A percentile compares a stretch with the other conserved stretches of the same genome.
Conservation (phyloP, 495 filamentous ascomycete genomes). For the Elaphomyces granulatus region DNA sequence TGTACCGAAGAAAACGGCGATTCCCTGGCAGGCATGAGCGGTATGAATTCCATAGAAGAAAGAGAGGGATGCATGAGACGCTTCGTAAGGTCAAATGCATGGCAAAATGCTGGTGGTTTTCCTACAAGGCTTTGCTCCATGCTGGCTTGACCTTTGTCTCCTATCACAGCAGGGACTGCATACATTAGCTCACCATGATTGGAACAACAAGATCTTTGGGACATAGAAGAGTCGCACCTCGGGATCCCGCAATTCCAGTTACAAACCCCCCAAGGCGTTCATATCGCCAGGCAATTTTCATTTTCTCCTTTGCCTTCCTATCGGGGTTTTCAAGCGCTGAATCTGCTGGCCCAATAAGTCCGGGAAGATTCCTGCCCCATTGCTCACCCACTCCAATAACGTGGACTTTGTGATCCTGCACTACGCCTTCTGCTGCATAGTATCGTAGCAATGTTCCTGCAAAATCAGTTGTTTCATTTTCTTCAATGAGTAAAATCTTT, state of each 20-base stretch:
- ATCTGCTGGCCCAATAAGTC: constrained; percentile 40
- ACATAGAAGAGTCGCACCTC: constrained; percentile 38
- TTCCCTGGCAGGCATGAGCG: constrained; percentile 31
- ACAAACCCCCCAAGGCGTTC: constrained; percentile 63
- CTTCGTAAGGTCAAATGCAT: constrained; percentile 82
- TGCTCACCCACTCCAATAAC: constrained; percentile 62
- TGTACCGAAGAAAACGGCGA: constrained; percentile 56
- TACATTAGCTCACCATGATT: constrained; percentile 1
- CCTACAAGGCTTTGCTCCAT: constrained; percentile 9
- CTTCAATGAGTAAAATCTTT: constrained; percentile 67
- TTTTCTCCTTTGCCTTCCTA: constrained; percentile 47
- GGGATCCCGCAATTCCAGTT: constrained; percentile 33
- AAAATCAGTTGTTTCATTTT: constrained; percentile 91
- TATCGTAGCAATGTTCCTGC: constrained; percentile 70
- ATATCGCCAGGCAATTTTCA: constrained; percentile 99
- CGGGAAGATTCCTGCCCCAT: constrained; percentile 77
- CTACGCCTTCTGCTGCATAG: constrained; percentile 84
- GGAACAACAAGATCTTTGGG: not conserved
- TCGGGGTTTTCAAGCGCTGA: constrained; percentile 24
- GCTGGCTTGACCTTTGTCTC: constrained; percentile 14
- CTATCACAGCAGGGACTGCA: constrained; percentile 15
- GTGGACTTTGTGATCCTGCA: constrained; percentile 82
- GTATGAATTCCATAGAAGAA: constrained; percentile 43
- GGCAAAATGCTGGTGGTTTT: constrained; percentile 49
- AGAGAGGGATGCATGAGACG: constrained; percentile 48